A percentile compares a stretch with the other conserved stretches of the same genome.
phyloP scores from a whole-genome alignment of 768 basidiomycete genomes.

The Lyophyllum semitale region DNA sequence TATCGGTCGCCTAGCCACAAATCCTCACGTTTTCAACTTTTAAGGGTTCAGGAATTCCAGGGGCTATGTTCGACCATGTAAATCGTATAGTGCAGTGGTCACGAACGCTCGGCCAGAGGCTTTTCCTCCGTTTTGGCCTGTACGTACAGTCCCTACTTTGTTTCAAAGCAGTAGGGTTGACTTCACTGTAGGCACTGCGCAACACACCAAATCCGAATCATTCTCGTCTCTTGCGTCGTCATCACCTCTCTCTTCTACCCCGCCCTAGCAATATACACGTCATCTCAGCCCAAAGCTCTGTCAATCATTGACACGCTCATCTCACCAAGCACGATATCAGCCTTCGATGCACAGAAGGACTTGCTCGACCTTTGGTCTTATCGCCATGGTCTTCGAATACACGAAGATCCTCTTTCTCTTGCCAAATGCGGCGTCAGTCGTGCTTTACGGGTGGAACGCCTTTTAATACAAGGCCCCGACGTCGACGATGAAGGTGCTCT shows the following conservation, averaged over 20 bases:
- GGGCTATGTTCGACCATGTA: conserved; percentile 23
- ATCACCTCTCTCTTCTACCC: conserved; percentile 90
- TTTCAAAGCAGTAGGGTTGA: not conserved
- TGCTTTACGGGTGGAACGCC: conserved; percentile 75
- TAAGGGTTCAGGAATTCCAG: not conserved
- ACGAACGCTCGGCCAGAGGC: conserved; percentile 44
- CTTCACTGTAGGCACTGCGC: conserved; percentile 70
- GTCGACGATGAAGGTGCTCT: conserved; percentile 53
- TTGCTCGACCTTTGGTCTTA: conserved; percentile 74
- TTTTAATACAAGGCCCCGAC: conserved; percentile 64
- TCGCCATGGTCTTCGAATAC: conserved; percentile 60
- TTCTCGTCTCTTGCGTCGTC: conserved; percentile 84
- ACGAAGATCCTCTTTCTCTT: conserved; percentile 70
- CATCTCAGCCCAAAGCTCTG: conserved; percentile 65
- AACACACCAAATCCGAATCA: conserved; percentile 86
- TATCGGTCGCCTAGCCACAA: not conserved
- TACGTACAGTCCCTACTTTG: conserved; percentile 40
- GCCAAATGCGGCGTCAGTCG: conserved; percentile 71
- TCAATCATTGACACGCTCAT: conserved; percentile 68
- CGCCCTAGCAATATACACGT: conserved; percentile 83
- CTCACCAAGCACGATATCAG: conserved; percentile 52
- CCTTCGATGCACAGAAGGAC: conserved; percentile 59
- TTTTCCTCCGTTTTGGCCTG: conserved; percentile 80
- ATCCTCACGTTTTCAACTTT: not conserved
- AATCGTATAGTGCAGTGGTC: conserved; percentile 34